phyloP scores from a whole-genome alignment of 306 rosid genomes.

The Prunus mume region DNA sequence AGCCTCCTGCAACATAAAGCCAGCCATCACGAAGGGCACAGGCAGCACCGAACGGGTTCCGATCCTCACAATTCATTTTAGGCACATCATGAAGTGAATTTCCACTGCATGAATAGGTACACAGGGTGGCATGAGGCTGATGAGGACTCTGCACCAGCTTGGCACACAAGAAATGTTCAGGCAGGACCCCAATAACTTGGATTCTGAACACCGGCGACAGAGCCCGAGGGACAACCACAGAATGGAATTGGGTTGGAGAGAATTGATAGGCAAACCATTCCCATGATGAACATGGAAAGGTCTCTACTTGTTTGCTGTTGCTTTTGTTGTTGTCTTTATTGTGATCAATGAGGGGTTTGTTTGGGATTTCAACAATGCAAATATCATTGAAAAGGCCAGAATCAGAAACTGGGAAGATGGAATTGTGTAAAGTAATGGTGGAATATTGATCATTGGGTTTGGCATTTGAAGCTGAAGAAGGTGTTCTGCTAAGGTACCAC shows the following conservation, averaged over 20 bases:
- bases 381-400: conserved; percentile 6
- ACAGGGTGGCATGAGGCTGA: not conserved
- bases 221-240: conserved; percentile 1
- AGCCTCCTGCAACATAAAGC: conserved; percentile 16
- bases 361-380: conserved; percentile 10
- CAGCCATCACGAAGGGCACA: conserved; percentile 10
- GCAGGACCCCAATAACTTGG: not conserved
- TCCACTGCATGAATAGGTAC: not conserved
- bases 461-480: conserved; percentile 3
- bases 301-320: not conserved
- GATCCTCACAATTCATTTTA: not conserved
- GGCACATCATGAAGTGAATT: conserved; percentile 4
- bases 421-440: not conserved
- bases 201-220: not conserved
- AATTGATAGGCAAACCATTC: conserved; percentile 12
- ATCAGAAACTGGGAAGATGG: conserved; percentile 1
- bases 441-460: not conserved
- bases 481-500: conserved; percentile 14
- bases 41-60: not conserved
- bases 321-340: not conserved
- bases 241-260: conserved; percentile 6
- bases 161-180: conserved; percentile 8
- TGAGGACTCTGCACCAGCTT: not conserved
- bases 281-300: not conserved
- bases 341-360: not conserved